Evolutionary conservation across 2,329 filamentous ascomycete species (phyloP).

Genomic region (Colletotrichum sp.): DNA sequence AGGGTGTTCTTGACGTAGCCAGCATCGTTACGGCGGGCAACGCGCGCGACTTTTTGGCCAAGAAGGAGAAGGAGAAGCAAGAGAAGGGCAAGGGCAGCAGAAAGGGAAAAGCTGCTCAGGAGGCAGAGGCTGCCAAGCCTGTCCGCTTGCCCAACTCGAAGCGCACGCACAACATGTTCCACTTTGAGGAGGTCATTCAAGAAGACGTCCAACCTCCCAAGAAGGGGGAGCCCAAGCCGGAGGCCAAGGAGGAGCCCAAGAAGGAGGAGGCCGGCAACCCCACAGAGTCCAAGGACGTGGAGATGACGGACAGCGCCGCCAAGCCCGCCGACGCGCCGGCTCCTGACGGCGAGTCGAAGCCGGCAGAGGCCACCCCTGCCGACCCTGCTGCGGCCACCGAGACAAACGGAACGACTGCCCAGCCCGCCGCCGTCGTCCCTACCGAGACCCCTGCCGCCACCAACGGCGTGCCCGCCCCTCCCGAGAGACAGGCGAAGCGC

Average conservation of each 20-base stretch:
- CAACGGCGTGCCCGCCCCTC: constrained; percentile 29
- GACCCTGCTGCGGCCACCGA: constrained; percentile 22
- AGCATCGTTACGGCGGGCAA: constrained; percentile 83
- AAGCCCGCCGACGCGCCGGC: constrained; percentile 19
- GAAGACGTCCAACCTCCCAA: constrained; percentile 52
- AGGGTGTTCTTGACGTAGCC: constrained; percentile 82
- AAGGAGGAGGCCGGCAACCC: not conserved
- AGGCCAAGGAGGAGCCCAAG: constrained; percentile 10
- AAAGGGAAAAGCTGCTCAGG: constrained; percentile 60
- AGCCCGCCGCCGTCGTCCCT: constrained; percentile 14
- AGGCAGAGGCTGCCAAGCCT: constrained; percentile 60
- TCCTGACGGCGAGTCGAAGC: constrained; percentile 23
- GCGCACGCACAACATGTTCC: constrained; percentile 71
- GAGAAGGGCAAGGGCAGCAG: constrained; percentile 62
- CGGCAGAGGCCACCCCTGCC: constrained; percentile 24
- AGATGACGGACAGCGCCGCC: constrained; percentile 22
- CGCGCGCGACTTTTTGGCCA: constrained; percentile 81
- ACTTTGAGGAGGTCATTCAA: constrained; percentile 72
- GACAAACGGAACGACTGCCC: constrained; percentile 20
- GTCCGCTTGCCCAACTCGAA: constrained; percentile 74
- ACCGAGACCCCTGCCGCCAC: constrained; percentile 18
- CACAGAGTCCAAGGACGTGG: constrained; percentile 21
- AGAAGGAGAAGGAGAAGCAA: constrained; percentile 80
- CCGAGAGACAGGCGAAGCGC: constrained; percentile 57
- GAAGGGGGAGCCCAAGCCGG: constrained; percentile 26